These are phyloP conservation scores for Lindgomyces ingoldianus DNA, from an alignment of 495 filamentous ascomycete species.

Conservation along the genomic window DNA sequence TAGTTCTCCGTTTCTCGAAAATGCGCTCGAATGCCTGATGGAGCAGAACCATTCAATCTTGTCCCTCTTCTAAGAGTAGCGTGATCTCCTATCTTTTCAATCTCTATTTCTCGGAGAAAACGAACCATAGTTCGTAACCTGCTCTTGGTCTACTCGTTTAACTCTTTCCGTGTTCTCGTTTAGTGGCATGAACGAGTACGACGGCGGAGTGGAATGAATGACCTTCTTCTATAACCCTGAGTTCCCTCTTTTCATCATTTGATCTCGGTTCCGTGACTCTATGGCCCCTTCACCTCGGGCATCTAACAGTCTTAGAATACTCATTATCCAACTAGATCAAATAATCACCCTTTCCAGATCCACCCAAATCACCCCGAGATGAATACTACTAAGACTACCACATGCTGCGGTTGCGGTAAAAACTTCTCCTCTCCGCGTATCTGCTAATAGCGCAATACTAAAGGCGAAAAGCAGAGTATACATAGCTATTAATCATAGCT, in stretches of 20 bases:
- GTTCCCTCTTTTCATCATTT: background rate
- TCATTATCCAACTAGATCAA: conserved; percentile 17
- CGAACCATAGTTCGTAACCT: no score
- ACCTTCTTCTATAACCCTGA: background rate
- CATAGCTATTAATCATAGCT: conserved; percentile 16
- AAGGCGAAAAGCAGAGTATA: conserved; percentile 20
- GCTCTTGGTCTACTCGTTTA: no score
- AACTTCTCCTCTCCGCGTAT: conserved; percentile 16
- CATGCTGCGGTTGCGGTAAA: conserved; percentile 24
- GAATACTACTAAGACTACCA: conserved; percentile 22
- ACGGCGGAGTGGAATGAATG: no score
- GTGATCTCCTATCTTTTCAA: no score
- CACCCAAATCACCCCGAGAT: conserved; percentile 17
- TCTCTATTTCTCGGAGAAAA: no score
- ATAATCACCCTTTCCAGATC: background rate
- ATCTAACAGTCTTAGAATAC: conserved; percentile 12
- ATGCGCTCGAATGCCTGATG: no score
- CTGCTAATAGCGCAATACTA: conserved; percentile 16
- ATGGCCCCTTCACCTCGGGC: background rate
- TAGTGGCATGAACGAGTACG: no score
- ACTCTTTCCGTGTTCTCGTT: no score
- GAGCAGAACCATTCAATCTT: no score
- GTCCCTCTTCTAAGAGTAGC: no score
- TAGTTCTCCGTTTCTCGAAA: no score
- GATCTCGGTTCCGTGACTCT: background rate